These are phyloP conservation scores for Hypocrella siamensis DNA, from an alignment of 2,329 filamentous ascomycete genomes.

Conservation along the genomic window DNA sequence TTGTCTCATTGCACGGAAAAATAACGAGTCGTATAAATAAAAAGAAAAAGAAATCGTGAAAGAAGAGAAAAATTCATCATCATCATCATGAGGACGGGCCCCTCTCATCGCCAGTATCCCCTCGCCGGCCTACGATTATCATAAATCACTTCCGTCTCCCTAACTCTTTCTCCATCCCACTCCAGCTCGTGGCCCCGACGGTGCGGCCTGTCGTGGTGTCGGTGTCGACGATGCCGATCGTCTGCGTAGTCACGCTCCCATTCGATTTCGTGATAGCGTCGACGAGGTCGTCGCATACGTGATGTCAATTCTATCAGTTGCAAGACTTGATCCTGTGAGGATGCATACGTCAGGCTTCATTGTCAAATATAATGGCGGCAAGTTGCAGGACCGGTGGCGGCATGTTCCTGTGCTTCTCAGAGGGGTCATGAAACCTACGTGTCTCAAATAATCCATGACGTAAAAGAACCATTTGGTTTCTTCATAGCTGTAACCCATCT, in stretches of 20 bases:
- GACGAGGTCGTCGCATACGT: conserved; percentile 53
- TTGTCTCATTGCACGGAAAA: neutral
- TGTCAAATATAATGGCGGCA: too few relatives aligned
- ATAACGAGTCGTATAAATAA: neutral
- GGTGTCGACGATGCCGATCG: conserved; percentile 28
- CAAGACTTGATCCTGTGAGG: conserved; percentile 66
- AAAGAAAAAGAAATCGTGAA: neutral
- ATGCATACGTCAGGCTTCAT: too few relatives aligned
- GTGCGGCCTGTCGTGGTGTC: conserved; percentile 12
- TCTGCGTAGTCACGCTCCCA: conserved; percentile 43
- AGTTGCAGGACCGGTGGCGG: too few relatives aligned
- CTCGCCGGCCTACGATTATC: conserved; percentile 27
- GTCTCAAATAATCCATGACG: conserved; percentile 75
- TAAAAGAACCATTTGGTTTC: conserved; percentile 86
- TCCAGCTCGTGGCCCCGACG: conserved; percentile 11
- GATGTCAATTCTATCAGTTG: conserved; percentile 72
- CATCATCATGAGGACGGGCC: too few relatives aligned
- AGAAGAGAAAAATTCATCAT: neutral
- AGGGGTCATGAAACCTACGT: conserved; percentile 69
- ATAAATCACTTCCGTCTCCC: conserved; percentile 53
- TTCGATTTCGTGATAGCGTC: conserved; percentile 35
- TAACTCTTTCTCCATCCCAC: conserved; percentile 47
- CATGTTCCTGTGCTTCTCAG: too few relatives aligned
- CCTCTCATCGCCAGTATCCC: conserved; percentile 11
- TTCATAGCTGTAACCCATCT: conserved; percentile 74